Conservation (phyloP, 2,329 filamentous ascomycete genomes). For the Phaeoacremonium minimum region DNA sequence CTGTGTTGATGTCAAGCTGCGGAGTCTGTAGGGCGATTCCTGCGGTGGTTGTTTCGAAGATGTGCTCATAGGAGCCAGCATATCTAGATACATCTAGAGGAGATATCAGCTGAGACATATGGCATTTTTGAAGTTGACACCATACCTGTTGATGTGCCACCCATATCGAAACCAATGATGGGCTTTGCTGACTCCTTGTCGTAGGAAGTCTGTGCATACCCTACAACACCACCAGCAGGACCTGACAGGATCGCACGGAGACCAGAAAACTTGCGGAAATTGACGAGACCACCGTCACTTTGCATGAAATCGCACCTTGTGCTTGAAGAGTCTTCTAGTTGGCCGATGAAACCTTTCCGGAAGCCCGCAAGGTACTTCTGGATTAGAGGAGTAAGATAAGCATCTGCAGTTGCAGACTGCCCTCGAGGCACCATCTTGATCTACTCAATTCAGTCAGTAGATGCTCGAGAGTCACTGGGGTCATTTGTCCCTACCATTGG, state of each 20-base stretch:
- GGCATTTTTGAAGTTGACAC: constrained; percentile 1
- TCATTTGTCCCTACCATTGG: constrained; percentile 1
- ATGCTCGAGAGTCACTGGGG: too few species aligned
- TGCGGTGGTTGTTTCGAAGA: constrained; percentile 65
- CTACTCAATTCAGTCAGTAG: too few species aligned
- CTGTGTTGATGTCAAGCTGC: constrained; percentile 66
- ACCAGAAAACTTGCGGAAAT: constrained; percentile 10
- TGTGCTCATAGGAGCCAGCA: constrained; percentile 63
- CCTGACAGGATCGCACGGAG: constrained; percentile 61
- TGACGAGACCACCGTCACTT: constrained; percentile 43
- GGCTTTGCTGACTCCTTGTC: constrained; percentile 62
- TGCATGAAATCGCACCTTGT: constrained; percentile 67
- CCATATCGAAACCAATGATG: constrained; percentile 72
- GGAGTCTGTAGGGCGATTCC: constrained; percentile 64
- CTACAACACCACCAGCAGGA: constrained; percentile 67
- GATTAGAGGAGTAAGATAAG: constrained; percentile 68
- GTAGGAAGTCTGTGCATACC: constrained; percentile 67
- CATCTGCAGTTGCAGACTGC: constrained; percentile 67
- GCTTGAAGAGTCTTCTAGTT: constrained; percentile 48
- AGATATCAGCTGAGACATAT: not conserved
- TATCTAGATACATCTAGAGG: constrained; percentile 59
- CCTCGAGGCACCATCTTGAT: constrained; percentile 70
- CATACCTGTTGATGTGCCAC: constrained; percentile 11
- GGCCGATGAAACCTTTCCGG: constrained; percentile 60
- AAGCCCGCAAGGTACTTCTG: constrained; percentile 67